Base-by-base conservation (phyloP, 2,329 filamentous ascomycete species). In the Microdochium bolleyi region DNA sequence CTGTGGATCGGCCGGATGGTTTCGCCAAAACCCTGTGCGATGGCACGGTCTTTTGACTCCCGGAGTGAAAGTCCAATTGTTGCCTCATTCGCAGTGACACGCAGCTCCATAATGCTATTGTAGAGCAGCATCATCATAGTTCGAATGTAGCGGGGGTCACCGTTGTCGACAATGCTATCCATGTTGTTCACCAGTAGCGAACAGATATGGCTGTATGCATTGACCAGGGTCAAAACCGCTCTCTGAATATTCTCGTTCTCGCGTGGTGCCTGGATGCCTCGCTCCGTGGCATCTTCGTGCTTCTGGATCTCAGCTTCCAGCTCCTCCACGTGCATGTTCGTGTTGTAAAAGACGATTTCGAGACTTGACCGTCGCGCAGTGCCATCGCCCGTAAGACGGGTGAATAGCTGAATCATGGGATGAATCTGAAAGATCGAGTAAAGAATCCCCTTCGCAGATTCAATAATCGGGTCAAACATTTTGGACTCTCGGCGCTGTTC, bases 361-460 rank as follows among this genome's bases (percentile, higher is more conserved):
- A 87, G 75, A 57, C 82, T 85, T 3, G 82, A 84, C 50, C 81
- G 73, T 61, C 83, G 83, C 22, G 76, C 71, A 10, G 79, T 80
- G 30, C 77, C 79, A 54, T 85, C 82, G 57, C 76, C 80, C 49
- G 81, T 78, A 49, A 86, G 70, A 46, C 79, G 75, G 66, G 85
- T 81, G 51, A 87, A 71, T 67, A 80, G 82, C 64, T 86, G 82
- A 54, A 87, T 84, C 68, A 82, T 82, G 4, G 83, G 83, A 56
- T 87, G 83, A 24, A 86, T 82, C 62, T 85, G 82, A 56, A 85
- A 86, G 27, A 86, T 76, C 3, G 83, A 82, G 63, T 85, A 86
- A 2, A 86, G 72, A 24, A 86, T 80, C 25, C 83, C 83, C 62
- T 85, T 85, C 27, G 83, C 83, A 14, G 80, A 78, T 61, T 87